phyloP scores from a whole-genome alignment of 164 flowering plant genomes.

The Annona squamosa region DNA sequence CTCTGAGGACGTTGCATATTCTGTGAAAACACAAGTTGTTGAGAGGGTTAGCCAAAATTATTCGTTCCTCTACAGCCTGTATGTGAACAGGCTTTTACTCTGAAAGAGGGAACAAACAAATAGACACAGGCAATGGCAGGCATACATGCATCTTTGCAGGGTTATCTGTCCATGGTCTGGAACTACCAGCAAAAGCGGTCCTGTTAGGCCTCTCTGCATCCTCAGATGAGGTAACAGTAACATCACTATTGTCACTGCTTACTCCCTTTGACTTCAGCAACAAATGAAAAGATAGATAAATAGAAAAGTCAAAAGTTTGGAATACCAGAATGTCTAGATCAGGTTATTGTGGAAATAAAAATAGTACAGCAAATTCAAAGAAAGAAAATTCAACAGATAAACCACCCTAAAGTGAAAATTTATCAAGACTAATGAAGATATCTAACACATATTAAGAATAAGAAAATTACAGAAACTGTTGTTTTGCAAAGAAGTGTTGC shows the following conservation, averaged over 20 bases:
- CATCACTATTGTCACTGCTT: conserved; percentile 17
- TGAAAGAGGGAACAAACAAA: neutral
- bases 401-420: neutral
- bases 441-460: neutral
- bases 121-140: neutral
- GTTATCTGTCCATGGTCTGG: conserved; percentile 47
- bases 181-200: conserved; percentile 25
- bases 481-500: neutral
- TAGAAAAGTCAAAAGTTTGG: neutral
- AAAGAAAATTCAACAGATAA: neutral
- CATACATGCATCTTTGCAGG: conserved; percentile 37
- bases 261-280: conserved; percentile 46
- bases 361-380: neutral
- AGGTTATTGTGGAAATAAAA: neutral
- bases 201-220: conserved; percentile 37
- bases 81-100: neutral
- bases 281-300: conserved; percentile 10
- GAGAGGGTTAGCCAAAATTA: too few relatives aligned
- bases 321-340: neutral
- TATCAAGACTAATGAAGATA: neutral
- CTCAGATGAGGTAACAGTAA: conserved; percentile 23
- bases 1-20: conserved; percentile 39
- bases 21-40: conserved; percentile 19
- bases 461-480: too few relatives aligned
- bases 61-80: neutral